Base-by-base conservation (phyloP, 73 alveolate species). In the Symbiodinium pilosum region DNA sequence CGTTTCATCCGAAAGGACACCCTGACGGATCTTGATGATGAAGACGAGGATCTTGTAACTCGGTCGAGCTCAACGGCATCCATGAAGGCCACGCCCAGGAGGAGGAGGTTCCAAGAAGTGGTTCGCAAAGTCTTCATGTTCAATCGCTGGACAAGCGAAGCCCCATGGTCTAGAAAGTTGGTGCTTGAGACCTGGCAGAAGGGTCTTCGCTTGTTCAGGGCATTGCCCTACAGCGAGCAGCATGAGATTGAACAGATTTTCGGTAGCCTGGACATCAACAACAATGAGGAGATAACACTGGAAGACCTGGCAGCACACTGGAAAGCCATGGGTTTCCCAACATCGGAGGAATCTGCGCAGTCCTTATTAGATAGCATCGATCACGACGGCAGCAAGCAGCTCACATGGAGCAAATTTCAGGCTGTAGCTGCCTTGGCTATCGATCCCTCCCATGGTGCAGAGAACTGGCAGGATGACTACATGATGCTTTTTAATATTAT, bases 331-430 rank as follows among this genome's bases (percentile, higher is more conserved):
- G 97, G 97, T 24, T 91, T 91, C 40, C 47, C 84, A 4, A 52
- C 68, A 20, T 85, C 97, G 43, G 51, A 56, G 77, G 88, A 91
- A 16, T n/a, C 97, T 2, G 97, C 97, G 20, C 88, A 91, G 54
- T 43, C 75, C 38, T 47, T 91, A 75, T 34, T 91, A 54, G 87
- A 85, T 36, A 91, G 97, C 87, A 91, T 91, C 77, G 97, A 91
- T 77, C 47, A 91, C 40, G 97, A 91, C 43, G 97, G 97, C 54
- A 69, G 81, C 81, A 54, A 41, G 40, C 97, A 91, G 88, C 81
- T 91, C 28, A 91, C 97, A 3, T 91, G 97, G 97, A 91, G 97
- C 97, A 91, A 91, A 40, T 91, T 91, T 77, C 97, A 91, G 77
- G 97, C 97, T 2, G 77, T 91, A 52, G 97, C 97, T 21, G 97